Conservation (phyloP, 2,329 filamentous ascomycete genomes). For the Chaetomium globosum region DNA sequence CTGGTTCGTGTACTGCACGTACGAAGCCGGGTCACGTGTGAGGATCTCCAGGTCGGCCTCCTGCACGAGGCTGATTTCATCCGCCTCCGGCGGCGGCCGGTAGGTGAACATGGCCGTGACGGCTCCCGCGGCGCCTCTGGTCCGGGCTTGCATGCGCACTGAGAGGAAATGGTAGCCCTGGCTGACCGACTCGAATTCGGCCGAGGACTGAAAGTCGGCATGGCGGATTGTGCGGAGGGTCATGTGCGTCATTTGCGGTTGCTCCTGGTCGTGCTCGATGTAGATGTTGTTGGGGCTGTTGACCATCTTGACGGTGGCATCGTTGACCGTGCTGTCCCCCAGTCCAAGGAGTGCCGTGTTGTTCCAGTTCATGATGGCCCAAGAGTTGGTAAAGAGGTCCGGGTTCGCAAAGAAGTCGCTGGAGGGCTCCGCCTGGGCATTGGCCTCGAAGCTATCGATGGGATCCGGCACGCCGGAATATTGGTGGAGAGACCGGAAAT, state of each 20-base stretch:
- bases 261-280: conserved; percentile 42
- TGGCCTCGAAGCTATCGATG: conserved; percentile 38
- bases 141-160: conserved; percentile 42
- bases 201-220: conserved; percentile 39
- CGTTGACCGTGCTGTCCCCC: conserved; percentile 34
- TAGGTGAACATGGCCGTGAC: conserved; percentile 45
- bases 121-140: conserved; percentile 40
- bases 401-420: conserved; percentile 41
- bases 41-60: conserved; percentile 46
- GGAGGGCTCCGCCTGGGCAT: conserved; percentile 38
- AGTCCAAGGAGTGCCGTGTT: conserved; percentile 38
- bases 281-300: conserved; percentile 48
- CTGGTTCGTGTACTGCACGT: conserved; percentile 56
- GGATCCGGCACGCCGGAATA: conserved; percentile 40
- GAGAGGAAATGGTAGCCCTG: conserved; percentile 40
- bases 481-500: conserved; percentile 42
- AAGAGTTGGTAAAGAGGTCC: conserved; percentile 42
- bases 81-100: conserved; percentile 35
- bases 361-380: conserved; percentile 45
- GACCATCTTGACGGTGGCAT: conserved; percentile 44
- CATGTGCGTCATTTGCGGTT: conserved; percentile 35
- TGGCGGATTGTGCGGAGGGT: conserved; percentile 43
- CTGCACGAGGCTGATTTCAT: conserved; percentile 32
- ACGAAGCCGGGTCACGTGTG: conserved; percentile 43
- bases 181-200: conserved; percentile 41